phyloP scores from a whole-genome alignment of 2,329 filamentous ascomycete species.

The Penicillium concentricum region DNA sequence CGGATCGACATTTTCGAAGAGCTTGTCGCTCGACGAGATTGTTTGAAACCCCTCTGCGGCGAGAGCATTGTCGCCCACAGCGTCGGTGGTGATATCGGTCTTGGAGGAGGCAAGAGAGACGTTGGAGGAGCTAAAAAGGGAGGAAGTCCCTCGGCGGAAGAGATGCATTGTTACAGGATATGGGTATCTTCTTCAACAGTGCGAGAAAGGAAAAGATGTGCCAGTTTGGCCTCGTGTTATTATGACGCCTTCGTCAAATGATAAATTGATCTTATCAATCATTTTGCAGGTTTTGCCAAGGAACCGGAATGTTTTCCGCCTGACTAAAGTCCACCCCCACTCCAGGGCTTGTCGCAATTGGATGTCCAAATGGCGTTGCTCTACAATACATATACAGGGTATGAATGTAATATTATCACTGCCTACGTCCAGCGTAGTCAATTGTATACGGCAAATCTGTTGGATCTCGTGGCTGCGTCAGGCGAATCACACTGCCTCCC shows the following conservation, averaged over 20 bases:
- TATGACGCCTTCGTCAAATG: slow-evolving; percentile 8
- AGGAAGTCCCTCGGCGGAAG: slow-evolving; percentile 33
- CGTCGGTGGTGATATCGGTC: slow-evolving; percentile 22
- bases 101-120: slow-evolving; percentile 24
- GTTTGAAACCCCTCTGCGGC: slow-evolving; percentile 47
- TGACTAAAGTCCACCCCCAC: slow-evolving; percentile 26
- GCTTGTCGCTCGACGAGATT: slow-evolving; percentile 47
- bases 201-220: neutral
- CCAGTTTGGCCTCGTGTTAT: neutral
- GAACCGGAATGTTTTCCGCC: slow-evolving; percentile 18
- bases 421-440: slow-evolving; percentile 20
- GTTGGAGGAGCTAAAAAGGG: slow-evolving; percentile 34
- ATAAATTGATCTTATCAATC: slow-evolving; percentile 36
- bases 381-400: slow-evolving; percentile 16
- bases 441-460: slow-evolving; percentile 38
- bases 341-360: slow-evolving; percentile 5
- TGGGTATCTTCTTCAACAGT: neutral
- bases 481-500: slow-evolving; percentile 41
- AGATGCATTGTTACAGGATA: slow-evolving; percentile 32
- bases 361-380: slow-evolving; percentile 11
- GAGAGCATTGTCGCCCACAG: slow-evolving; percentile 21
- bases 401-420: slow-evolving; percentile 1
- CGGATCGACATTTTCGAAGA: slow-evolving; percentile 77
- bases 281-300: slow-evolving; percentile 24
- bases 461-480: slow-evolving; percentile 30